Evolutionary conservation across 441 rosid species (phyloP).

Genomic region (Oxalis stricta): DNA sequence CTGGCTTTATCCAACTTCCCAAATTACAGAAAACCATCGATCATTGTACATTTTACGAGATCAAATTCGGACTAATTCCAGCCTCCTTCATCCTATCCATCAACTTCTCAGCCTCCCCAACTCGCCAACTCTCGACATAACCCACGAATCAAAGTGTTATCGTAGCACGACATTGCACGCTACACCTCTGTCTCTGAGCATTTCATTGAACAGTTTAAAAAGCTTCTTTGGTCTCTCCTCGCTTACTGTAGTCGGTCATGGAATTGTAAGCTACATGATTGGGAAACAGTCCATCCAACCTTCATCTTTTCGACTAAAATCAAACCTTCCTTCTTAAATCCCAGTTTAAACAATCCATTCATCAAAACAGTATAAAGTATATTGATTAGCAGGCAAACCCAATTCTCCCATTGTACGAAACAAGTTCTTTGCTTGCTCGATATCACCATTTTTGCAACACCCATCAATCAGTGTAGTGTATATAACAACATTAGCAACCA

Average conservation of each 20-base stretch:
- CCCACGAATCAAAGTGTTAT: slow-evolving; percentile 48
- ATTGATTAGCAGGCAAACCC: slow-evolving; percentile 56
- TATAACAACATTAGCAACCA: slow-evolving; percentile 44
- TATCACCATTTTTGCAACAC: slow-evolving; percentile 53
- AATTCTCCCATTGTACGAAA: slow-evolving; percentile 35
- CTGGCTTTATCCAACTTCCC: slow-evolving; percentile 34
- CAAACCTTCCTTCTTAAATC: slow-evolving; percentile 39
- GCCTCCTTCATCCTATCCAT: slow-evolving; percentile 28
- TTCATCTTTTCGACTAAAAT: slow-evolving; percentile 56
- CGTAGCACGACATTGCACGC: slow-evolving; percentile 41
- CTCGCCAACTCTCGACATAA: slow-evolving; percentile 32
- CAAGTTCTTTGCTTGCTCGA: slow-evolving; percentile 34
- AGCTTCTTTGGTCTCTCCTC: slow-evolving; percentile 30
- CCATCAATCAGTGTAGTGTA: slow-evolving; percentile 76
- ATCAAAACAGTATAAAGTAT: slow-evolving; percentile 67
- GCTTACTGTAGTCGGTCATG: slow-evolving; percentile 37
- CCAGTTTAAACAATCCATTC: slow-evolving; percentile 47
- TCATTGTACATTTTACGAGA: slow-evolving; percentile 48
- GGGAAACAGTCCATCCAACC: slow-evolving; percentile 37
- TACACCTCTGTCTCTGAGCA: slow-evolving; percentile 50
- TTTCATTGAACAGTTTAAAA: slow-evolving; percentile 52
- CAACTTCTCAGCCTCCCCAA: slow-evolving; percentile 39
- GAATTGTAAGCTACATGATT: slow-evolving; percentile 52
- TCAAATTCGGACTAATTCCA: slow-evolving; percentile 42
- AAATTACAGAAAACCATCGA: slow-evolving; percentile 41